Conservation (phyloP, 164 flowering plant genomes). For the Piper betle region DNA sequence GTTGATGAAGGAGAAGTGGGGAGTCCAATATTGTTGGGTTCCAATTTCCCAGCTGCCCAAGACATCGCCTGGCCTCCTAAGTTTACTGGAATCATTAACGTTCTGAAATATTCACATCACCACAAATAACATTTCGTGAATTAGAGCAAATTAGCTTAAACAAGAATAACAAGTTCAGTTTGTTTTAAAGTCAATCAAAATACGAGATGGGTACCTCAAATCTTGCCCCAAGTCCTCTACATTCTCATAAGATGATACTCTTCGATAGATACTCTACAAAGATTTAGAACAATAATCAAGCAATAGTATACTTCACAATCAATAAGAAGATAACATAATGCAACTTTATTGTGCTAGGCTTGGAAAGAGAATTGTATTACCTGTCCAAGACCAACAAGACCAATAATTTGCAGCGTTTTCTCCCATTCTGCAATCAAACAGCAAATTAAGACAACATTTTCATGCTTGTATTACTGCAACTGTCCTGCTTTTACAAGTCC, state of each 20-base stretch:
- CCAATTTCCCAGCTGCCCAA: slow-evolving; percentile 68
- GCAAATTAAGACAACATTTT: not conserved
- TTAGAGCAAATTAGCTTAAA: not conserved
- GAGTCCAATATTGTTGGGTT: slow-evolving; percentile 51
- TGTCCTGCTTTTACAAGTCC: not conserved
- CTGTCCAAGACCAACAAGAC: slow-evolving; percentile 65
- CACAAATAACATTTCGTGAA: not conserved
- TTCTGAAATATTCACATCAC: slow-evolving; percentile 17
- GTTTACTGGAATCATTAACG: slow-evolving; percentile 51
- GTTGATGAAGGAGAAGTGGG: slow-evolving; percentile 76
- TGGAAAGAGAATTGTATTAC: slow-evolving; percentile 18
- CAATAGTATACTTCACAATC: not conserved
- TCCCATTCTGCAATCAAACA: slow-evolving; percentile 68
- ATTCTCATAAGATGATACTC: slow-evolving; percentile 55
- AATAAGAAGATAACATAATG: not conserved
- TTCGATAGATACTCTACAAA: slow-evolving; percentile 50
- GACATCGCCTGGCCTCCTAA: slow-evolving; percentile 71
- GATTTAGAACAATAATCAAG: slow-evolving; percentile 1
- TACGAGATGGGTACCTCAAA: slow-evolving; percentile 36
- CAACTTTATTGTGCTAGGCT: not conserved
- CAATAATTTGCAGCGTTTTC: slow-evolving; percentile 65
- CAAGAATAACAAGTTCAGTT: not conserved
- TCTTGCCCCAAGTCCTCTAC: slow-evolving; percentile 70
- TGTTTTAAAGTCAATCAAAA: slow-evolving; percentile 2
- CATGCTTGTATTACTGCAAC: not conserved